A percentile compares a stretch with the other conserved stretches of the same genome.
These are phyloP conservation scores for Trichoderma sp. DNA, from an alignment of 2,329 filamentous ascomycete genomes.

Conservation along the genomic window DNA sequence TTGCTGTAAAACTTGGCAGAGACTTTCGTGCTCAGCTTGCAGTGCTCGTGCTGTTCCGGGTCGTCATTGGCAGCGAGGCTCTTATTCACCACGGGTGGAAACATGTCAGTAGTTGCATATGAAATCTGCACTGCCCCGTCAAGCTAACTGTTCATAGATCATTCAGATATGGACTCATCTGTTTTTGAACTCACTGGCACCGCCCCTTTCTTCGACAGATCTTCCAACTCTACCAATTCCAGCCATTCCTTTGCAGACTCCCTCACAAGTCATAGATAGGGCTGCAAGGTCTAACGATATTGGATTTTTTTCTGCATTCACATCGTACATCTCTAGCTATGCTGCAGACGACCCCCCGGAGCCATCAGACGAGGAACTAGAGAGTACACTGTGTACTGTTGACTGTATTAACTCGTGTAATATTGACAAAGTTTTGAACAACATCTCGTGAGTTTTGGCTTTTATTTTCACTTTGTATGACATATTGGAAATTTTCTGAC, in stretches of 20 bases:
- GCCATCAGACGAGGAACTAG: slow-evolving; percentile 93
- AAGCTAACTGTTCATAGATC: slow-evolving; percentile 52
- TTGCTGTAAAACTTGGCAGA: slow-evolving; percentile 90
- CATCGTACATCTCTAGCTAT: slow-evolving; percentile 97
- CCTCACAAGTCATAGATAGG: slow-evolving; percentile 89
- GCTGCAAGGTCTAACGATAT: slow-evolving; percentile 74
- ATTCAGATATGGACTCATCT: slow-evolving; percentile 92
- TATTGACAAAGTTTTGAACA: slow-evolving; percentile 76
- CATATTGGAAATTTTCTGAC: neutral
- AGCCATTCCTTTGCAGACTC: slow-evolving; percentile 83
- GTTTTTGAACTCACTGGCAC: slow-evolving; percentile 91
- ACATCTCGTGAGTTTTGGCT: slow-evolving; percentile 65
- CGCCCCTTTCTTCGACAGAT: slow-evolving; percentile 67
- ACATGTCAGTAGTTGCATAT: slow-evolving; percentile 55
- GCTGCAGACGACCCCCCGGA: slow-evolving; percentile 97
- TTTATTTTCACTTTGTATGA: too few relatives aligned
- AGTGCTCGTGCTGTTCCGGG: slow-evolving; percentile 90
- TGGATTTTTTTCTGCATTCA: slow-evolving; percentile 89
- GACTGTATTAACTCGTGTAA: slow-evolving; percentile 91
- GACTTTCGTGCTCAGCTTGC: slow-evolving; percentile 93
- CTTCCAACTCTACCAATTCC: slow-evolving; percentile 68
- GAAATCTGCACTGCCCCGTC: neutral
- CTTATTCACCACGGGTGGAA: slow-evolving; percentile 76
- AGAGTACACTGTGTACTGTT: slow-evolving; percentile 90
- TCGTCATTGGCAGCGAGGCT: slow-evolving; percentile 80